These are phyloP conservation scores for Leishmania martiniquensis DNA, from an alignment of 208 protist genomes.

Conservation along the genomic window DNA sequence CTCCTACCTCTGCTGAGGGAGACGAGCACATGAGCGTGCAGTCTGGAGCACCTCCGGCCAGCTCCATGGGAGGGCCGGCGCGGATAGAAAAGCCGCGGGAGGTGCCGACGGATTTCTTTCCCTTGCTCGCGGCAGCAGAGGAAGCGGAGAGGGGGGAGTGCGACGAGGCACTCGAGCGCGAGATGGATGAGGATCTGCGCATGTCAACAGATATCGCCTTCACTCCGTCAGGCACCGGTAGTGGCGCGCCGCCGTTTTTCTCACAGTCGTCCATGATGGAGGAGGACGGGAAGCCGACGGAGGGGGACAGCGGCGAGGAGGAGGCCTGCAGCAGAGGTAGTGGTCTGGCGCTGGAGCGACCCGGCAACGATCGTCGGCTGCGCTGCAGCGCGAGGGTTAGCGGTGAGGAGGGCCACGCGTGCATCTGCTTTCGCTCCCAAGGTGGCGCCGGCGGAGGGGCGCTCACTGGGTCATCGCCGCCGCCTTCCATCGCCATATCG, in stretches of 20 bases:
- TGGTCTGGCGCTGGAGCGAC: neutral
- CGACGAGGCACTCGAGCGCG: constrained; percentile 40
- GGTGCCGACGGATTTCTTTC: too few species aligned
- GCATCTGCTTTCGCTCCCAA: neutral
- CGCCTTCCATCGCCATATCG: neutral
- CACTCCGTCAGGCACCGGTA: constrained; percentile 37
- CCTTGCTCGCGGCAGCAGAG: neutral
- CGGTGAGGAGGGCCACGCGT: neutral
- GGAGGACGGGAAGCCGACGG: constrained; percentile 19
- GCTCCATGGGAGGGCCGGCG: neutral
- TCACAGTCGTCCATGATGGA: constrained; percentile 32
- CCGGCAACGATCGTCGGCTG: neutral
- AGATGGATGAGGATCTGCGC: constrained; percentile 65
- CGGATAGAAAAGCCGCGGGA: neutral
- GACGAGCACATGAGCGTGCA: neutral
- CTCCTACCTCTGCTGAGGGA: neutral
- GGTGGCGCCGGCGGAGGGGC: neutral
- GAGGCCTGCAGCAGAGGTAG: neutral
- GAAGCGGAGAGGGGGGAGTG: constrained; percentile 21
- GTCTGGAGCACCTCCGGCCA: neutral
- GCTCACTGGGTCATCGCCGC: neutral
- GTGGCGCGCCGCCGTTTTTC: constrained; percentile 18
- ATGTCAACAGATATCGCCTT: constrained; percentile 75
- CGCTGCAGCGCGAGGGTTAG: neutral
- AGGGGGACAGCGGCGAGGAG: neutral